A percentile compares a stretch with the other conserved stretches of the same genome.
phyloP scores from a whole-genome alignment of 192 early-diverging fungal genomes.

The Coemansia asiatica region DNA sequence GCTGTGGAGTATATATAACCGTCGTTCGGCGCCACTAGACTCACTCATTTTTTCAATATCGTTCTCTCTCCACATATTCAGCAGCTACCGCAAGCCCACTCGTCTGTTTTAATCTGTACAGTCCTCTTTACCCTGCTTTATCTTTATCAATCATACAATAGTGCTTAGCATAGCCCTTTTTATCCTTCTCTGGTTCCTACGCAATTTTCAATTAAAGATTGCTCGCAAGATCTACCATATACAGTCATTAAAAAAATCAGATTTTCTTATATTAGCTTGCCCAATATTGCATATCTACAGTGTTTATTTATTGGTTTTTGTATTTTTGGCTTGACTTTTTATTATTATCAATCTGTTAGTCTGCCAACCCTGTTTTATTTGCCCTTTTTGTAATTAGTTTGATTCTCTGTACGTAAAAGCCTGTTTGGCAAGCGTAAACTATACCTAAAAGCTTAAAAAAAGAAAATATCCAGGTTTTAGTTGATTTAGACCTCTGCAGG shows the following conservation, averaged over 20 bases:
- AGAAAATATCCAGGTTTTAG: no score
- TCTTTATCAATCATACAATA: background rate
- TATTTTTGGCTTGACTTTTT: background rate
- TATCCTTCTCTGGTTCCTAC: background rate
- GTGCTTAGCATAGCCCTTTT: background rate
- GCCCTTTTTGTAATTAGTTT: no score
- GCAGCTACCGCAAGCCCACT: background rate
- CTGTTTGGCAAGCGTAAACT: no score
- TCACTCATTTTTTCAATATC: background rate
- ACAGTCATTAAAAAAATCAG: no score
- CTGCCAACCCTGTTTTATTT: no score
- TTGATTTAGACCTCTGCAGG: background rate
- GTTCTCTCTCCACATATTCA: background rate
- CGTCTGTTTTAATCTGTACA: no score
- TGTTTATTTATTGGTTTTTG: background rate
- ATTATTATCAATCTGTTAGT: background rate
- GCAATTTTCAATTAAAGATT: background rate
- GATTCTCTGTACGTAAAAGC: no score
- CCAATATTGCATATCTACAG: background rate
- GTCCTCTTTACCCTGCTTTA: no score
- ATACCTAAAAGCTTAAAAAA: no score
- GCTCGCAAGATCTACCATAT: no score
- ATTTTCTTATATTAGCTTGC: background rate
- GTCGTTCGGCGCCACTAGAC: constrained; percentile 7
- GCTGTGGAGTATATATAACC: constrained; percentile 10